Percentiles rank a stretch among this genome's conserved stretches.
These are phyloP conservation scores for Mycena kentingensis DNA, from an alignment of 768 basidiomycete species.

Conservation along the genomic window DNA sequence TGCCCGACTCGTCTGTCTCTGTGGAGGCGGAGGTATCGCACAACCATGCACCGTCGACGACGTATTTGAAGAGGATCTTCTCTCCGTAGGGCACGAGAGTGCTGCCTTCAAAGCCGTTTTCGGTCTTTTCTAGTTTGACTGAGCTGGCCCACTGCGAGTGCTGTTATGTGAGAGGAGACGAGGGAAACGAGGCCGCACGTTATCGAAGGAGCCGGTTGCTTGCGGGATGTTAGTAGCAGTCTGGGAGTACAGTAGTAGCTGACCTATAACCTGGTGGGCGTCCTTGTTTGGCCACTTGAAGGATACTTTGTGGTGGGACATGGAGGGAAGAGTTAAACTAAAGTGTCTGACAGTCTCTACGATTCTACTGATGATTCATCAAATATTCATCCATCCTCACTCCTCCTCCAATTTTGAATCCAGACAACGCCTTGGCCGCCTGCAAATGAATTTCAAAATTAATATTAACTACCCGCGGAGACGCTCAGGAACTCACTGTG, in stretches of 20 bases:
- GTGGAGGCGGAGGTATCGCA: constrained; percentile 55
- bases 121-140: too few relatives aligned
- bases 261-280: too few relatives aligned
- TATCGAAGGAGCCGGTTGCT: background rate
- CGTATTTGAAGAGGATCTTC: constrained; percentile 73
- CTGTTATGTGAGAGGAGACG: constrained; percentile 56
- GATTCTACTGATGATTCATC: background rate
- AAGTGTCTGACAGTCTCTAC: too few relatives aligned
- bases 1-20: constrained; percentile 63
- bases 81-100: constrained; percentile 61
- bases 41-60: constrained; percentile 74
- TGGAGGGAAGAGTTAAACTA: too few relatives aligned
- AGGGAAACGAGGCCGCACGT: constrained; percentile 71
- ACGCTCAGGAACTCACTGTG: constrained; percentile 33
- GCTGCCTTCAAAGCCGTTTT: constrained; percentile 56
- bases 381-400: background rate
- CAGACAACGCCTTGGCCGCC: constrained; percentile 42
- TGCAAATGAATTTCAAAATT: constrained; percentile 17
- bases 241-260: too few relatives aligned
- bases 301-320: too few relatives aligned
- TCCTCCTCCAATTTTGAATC: constrained; percentile 41
- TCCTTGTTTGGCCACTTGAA: too few relatives aligned
- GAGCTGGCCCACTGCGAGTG: too few relatives aligned
- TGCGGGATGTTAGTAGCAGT: too few relatives aligned
- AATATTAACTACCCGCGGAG: background rate